Base-by-base conservation (phyloP, 2,329 filamentous ascomycete genomes). In the Dothistroma septosporum region DNA sequence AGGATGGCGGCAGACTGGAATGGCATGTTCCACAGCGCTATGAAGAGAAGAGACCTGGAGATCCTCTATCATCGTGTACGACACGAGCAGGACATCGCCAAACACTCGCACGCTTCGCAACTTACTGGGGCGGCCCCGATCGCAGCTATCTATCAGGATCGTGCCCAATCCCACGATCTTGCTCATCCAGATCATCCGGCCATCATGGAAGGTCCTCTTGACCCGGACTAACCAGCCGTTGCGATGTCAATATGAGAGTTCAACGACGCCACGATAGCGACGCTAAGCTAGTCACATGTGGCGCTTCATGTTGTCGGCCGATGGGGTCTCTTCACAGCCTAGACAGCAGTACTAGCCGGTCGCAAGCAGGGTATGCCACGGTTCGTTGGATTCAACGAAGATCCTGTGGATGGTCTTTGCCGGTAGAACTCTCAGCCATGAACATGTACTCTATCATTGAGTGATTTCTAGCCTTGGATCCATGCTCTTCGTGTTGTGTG, bases 261-360 rank as follows among this genome's bases (percentile, higher is more conserved):
- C 49, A 54, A 54, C 1, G 69, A 72, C 47, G 65, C 66, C 4
- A 71, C 69, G 1, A 21, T 72, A 6, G 57, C 71, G 11, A 67
- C 64, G 3, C n/a, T 71, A 3, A 66, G 61, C 24, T 72, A 66
- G 65, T 62, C 64, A 8, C 70, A 72, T 32, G 63, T 63, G 3
- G 46, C 69, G 4, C 55, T 70, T 1, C 69, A 72, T 55, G 68
- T 63, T 0, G 61, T 71, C 53, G 67, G 68, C 12, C 52, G 50
- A 14, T 41, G 62, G 11, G 49, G 53, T 7, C 49, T 72, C 21
- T 47, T 71, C 14, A 56, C 62, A 32, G 66, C 68, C 1, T 72
- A 69, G 69, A 60, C 47, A 10, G 62, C 64, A 16, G 61, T 71
- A 5, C 62, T 72, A 3, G 60, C 69, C 4, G 68, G 69, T 5